Percentiles rank a stretch among this genome's conserved stretches.
Conservation (phyloP, 306 rosid species). For the Datisca glomerata region DNA sequence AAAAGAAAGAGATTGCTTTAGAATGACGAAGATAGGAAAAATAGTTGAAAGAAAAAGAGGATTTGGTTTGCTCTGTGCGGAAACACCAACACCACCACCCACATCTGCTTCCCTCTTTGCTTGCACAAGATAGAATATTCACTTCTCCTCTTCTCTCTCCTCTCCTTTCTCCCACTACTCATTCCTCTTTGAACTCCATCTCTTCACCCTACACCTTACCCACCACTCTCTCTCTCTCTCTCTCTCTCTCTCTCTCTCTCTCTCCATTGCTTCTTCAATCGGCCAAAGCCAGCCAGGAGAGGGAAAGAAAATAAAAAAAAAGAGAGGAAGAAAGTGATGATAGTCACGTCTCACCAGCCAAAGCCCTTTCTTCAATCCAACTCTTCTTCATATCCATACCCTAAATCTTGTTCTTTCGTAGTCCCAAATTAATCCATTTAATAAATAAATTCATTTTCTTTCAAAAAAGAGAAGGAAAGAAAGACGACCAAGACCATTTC, state of each 20-base stretch:
- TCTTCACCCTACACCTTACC: too few species aligned
- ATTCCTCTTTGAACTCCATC: background rate
- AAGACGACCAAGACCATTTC: conserved; percentile 20
- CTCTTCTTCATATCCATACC: conserved; percentile 43
- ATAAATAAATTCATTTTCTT: conserved; percentile 1
- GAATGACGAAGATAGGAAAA: too few species aligned
- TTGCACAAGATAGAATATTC: background rate
- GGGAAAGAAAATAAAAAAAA: background rate
- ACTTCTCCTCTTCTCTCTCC: background rate
- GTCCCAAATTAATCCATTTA: conserved; percentile 10
- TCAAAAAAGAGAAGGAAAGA: conserved; percentile 2
- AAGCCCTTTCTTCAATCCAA: conserved; percentile 65
- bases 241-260: conserved; percentile 16
- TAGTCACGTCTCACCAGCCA: conserved; percentile 52
- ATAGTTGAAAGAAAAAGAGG: background rate
- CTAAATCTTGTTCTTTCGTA: conserved; percentile 23
- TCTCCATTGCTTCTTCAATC: conserved; percentile 20
- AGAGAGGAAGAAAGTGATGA: conserved; percentile 31
- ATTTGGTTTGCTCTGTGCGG: background rate
- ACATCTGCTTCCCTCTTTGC: background rate
- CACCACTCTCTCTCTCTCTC: conserved; percentile 19
- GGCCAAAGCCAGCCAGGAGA: conserved; percentile 19
- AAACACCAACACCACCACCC: background rate
- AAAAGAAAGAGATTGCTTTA: too few species aligned
- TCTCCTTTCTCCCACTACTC: background rate